Base-by-base conservation (phyloP, 805 yeast genomes). In the Starmera pachycereana region DNA sequence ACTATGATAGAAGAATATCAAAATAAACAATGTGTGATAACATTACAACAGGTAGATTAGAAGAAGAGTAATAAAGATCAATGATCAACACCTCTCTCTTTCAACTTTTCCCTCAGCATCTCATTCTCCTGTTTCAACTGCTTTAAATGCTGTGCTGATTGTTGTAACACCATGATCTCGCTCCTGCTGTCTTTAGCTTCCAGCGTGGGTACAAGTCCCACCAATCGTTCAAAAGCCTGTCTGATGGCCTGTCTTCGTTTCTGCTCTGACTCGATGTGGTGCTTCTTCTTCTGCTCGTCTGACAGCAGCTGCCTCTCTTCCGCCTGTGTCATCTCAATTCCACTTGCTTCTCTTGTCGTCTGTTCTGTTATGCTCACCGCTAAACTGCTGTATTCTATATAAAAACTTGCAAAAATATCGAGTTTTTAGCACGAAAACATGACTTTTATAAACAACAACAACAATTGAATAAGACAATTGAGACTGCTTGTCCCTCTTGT, bases 161-260 rank as follows among this genome's bases (percentile, higher is more conserved):
- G 81, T 12, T 76, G 69, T 42, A 88, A 69, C 10, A 89, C 84
- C 13, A 77, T 68, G 29, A 85, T 69, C 52, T 89, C 97, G 1
- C 95, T 81, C 34, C 96, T 65, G 40, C 81, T 77, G 49, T 90
- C 96, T 19, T 67, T 64, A n/a, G 69, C 68, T 1, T 72, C 66
- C 34, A 89, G 63, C 8, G 73, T 77, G 0, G 97, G 97, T 1
- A 92, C 87, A 8, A 85, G 57, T 1, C 71, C 66, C 0, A 88
- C 89, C 18, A 89, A 66, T 40, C 71, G 72, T 50, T 84, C 94
- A 53, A 86, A 89, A 9, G 87, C 89, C 9, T 78, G 73, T 35
- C 97, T 66, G 18, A 90, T 86, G 33, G 89, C 86, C 47, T 80
- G 86, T 45, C 97, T 68, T 51, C 97, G 68, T 53, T 82, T 83